Base-by-base conservation (phyloP, 306 rosid species). In the Sechiopsis laciniata region DNA sequence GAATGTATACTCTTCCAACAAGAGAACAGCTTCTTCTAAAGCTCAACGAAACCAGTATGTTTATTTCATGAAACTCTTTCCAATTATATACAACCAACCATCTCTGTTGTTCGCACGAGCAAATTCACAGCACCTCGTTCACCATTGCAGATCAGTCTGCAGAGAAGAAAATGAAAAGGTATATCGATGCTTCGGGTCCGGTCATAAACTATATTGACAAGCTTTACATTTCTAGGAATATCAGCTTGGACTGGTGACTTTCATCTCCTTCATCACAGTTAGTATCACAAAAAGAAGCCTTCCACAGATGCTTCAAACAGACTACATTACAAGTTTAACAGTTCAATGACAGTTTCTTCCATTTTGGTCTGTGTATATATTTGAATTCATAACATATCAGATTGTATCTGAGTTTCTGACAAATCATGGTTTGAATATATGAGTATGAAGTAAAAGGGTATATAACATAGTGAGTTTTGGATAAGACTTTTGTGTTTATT, bases 1-100 rank as follows among this genome's bases (percentile, higher is more conserved):
- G 97, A 57, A 86, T 94, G 97, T 90, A 90, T 81, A 78, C 97
- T 62, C 97, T 94, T 83, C 98, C 98, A 5, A 78, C 97, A 0
- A 87, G 97, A 81, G 95, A 94, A 29, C 94, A 90, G 78, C 95
- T 94, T 17, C 74, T 90, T 75, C n/a, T 76, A 63, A 90, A 78
- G 82, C 96, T 94, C 80, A 88, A 83, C 62, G 98, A 94, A 80
- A 85, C 91, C 75, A 79, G 98, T 90, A 35, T 37, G 24, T 26
- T 26, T 26, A 26, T 26, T 26, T 26, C 29, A 26, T 26, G 1
- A 1, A 26, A 26, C 29, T 26, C n/a, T 64, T n/a, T 40, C 40
- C 71, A 10, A 29, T 42, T 42, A 42, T 19, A 19, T 2, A n/a
- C 21, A 6, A 2, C 10, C 10, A 19, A 2, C 10, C 10, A 19